Percentiles rank a stretch among this genome's conserved stretches.
Conservation (phyloP, 148 eudicot genomes). For the Suaeda aralocaspica region DNA sequence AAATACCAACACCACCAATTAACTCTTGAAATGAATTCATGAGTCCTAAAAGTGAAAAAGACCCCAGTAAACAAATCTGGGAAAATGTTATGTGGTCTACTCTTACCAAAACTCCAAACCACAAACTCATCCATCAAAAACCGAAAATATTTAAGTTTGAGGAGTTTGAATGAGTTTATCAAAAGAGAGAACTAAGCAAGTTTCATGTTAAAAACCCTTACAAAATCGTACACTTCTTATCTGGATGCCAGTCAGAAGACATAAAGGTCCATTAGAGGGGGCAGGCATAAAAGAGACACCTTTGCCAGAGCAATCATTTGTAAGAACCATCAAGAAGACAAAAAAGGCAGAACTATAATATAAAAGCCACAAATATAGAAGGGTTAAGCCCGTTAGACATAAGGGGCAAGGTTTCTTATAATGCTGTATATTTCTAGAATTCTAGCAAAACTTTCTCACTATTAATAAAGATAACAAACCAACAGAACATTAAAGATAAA, state of each 20-base stretch:
- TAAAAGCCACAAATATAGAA: no score
- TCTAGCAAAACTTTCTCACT: not conserved
- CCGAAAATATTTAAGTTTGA: not conserved
- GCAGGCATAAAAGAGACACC: not conserved
- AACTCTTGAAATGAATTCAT: no score
- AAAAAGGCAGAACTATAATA: no score
- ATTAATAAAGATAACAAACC: not conserved
- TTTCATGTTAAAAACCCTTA: not conserved
- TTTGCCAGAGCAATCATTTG: no score
- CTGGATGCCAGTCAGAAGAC: no score
- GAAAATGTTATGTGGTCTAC: no score
- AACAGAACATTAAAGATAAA: not conserved
- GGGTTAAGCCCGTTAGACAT: no score
- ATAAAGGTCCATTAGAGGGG: not conserved
- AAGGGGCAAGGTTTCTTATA: not conserved
- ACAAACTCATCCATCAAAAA: not conserved
- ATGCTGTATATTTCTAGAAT: no score
- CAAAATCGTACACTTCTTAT: not conserved
- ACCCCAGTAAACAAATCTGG: no score
- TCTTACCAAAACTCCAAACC: not conserved
- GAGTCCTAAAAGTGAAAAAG: no score
- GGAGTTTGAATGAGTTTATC: not conserved
- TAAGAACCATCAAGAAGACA: not conserved
- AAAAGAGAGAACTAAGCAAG: not conserved
- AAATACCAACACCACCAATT: no score